phyloP scores from a whole-genome alignment of 2,329 filamentous ascomycete species.

The Neoarthrinium moseri region DNA sequence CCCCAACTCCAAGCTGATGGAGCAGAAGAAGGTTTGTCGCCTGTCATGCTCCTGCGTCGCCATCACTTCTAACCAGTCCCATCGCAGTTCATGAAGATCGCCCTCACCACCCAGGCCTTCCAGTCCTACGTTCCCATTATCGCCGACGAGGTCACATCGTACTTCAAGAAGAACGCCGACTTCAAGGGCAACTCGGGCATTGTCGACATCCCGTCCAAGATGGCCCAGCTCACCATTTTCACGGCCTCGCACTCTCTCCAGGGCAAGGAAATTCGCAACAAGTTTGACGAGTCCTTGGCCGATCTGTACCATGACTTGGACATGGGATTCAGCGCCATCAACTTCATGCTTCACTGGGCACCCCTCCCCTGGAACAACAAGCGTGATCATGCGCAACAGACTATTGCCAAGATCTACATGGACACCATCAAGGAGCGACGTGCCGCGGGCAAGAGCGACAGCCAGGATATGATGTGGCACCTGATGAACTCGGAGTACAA shows the following conservation, averaged over 20 bases:
- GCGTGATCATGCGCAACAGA: slow-evolving; percentile 76
- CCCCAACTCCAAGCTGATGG: slow-evolving; percentile 89
- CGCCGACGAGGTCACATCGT: slow-evolving; percentile 69
- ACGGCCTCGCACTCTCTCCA: slow-evolving; percentile 84
- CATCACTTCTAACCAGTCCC: neutral
- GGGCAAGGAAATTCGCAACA: slow-evolving; percentile 76
- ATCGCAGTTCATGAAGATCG: slow-evolving; percentile 73
- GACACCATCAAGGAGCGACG: slow-evolving; percentile 76
- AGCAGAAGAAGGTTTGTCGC: slow-evolving; percentile 80
- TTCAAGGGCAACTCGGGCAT: slow-evolving; percentile 70
- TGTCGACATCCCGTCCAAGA: slow-evolving; percentile 69
- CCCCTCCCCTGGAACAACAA: slow-evolving; percentile 85
- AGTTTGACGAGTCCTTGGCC: slow-evolving; percentile 78
- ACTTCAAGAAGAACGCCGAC: slow-evolving; percentile 63
- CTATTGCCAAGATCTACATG: slow-evolving; percentile 79
- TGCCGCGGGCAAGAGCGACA: slow-evolving; percentile 45
- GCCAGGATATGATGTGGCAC: slow-evolving; percentile 84
- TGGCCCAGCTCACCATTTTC: slow-evolving; percentile 88
- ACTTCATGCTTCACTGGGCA: slow-evolving; percentile 87
- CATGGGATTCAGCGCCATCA: slow-evolving; percentile 85
- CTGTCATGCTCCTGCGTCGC: neutral
- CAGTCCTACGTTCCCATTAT: slow-evolving; percentile 77
- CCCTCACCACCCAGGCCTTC: slow-evolving; percentile 73
- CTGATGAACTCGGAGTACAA: slow-evolving; percentile 86
- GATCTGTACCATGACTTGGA: slow-evolving; percentile 85